Base-by-base conservation (phyloP, 2,329 filamentous ascomycete species). In the Pseudocercospora cruenta region DNA sequence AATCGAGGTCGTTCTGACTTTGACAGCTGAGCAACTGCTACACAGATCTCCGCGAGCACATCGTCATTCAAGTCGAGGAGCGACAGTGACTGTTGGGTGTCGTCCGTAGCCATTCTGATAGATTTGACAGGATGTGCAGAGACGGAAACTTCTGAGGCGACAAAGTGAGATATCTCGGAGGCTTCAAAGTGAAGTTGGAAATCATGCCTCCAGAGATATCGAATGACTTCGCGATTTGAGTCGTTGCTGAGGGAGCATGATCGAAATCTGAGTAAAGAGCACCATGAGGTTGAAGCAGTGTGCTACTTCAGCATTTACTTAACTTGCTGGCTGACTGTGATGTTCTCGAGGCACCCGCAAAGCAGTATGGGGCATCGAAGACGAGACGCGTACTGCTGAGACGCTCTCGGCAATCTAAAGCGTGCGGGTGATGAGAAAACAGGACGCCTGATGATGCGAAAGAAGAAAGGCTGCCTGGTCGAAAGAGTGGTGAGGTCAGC, bases 31-130 rank as follows among this genome's bases (percentile, higher is more conserved):
- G 28, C 33, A 26, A 58, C 33, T 31, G 54, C 54, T 31, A 8
- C 28, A n/a, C 54, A 58, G 2, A 58, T 19, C 54, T 36, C 33
- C 16, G 21, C 19, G 7, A 58, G 24, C 0, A 31, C 24, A 14
- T 58, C 54, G 28, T 58, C 54, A 12, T 58, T 58, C 54, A 58
- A 36, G 19, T 36, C 54, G 14, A 58, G 24, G 1, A 58, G 28
- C 12, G 54, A 58, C 4, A 21, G 47, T 14, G 47, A 5, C 9
- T 51, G 47, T 19, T 43, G 39, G 16, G 6, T 43, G 1, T 19
- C 16, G 16, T 43, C 39, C 39, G 3, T 43, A 19, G 39, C 39
- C 3, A 6, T 1, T 43, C 39, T 3, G 12, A 16, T 4, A 33
- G 4, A 36, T 4, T 12, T 36, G 31, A 33, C 31, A 33, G 31